Evolutionary conservation across 352 stramenopile genomes (phyloP), one percentile per base, ranked within the genome.

Genomic region (Paralagenidium karlingii): DNA sequence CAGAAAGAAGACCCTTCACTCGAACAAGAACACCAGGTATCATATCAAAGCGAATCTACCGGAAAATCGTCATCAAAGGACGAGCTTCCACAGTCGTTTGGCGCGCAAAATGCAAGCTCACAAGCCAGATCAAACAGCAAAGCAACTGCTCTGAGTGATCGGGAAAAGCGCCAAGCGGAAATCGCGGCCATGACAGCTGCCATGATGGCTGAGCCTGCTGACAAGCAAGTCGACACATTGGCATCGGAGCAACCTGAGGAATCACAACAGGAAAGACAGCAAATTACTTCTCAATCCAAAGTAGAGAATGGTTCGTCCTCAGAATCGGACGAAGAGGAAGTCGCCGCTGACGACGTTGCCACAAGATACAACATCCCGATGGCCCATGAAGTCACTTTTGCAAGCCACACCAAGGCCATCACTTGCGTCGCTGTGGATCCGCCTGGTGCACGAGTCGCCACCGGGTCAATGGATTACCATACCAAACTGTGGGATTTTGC

Each of bases 401-500:
- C 60, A 13, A 63, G 64, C 26, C 47, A 55, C 26, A 60, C 24
- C 3, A 91, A 88, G 43, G 47, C 49, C 13, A 43, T 91, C n/a
- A 49, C 58, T 8, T 84, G 74, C 32, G 63, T 91, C 15, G 77
- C 74, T 0, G 55, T 91, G 16, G 77, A 91, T 24, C 24, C 69
- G 1, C 63, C 74, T 2, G 77, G 77, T 19, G 69, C 49, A 27
- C 71, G 77, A 3, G 68, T 91, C 19, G 71, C 65, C 0, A 91
- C 77, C 1, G 77, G 77, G 1, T 84, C 74, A 0, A 85, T 85
- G 54, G 77, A 91, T 45, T 88, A 91, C 45, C 64, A 84, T 34
- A 63, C 81, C 1, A 91, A 91, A 49, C 49, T 91, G 34, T 91
- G 78, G 78, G 78, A 91, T 50, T 91, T 91, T 20, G 78, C 75